Base-by-base conservation (phyloP, 306 rosid genomes). In the Crotalaria pallida region DNA sequence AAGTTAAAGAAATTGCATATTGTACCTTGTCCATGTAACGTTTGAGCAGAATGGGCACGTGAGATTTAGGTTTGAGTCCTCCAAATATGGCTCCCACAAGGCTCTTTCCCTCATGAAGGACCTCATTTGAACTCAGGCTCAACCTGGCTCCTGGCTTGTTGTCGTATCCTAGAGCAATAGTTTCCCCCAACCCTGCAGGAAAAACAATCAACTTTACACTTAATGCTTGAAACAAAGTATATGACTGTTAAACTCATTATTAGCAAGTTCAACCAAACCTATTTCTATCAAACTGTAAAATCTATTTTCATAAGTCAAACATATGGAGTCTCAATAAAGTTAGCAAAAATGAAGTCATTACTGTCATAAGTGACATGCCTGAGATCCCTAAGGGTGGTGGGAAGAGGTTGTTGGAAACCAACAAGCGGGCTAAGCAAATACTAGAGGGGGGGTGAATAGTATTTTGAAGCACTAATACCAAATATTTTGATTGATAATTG, bases 181-280 rank as follows among this genome's bases (percentile, higher is more conserved):
- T 87, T 82, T 85, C 1, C 97, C 97, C 98, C 98, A 94, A 49
- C 97, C 98, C 98, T 88, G 61, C 40, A 60, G 15, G n/a, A 18
- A 73, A 58, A 64, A 15, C 6, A 16, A 69, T 19, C n/a, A 49
- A 17, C 56, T 60, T 53, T 48, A 19, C 61, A 31, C 33, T 45
- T 29, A 45, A 58, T 15, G 40, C 12, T 38, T 49, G 18, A 58
- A 65, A 22, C 21, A n/a, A 72, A 55, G 16, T 27, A 26, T 67
- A 19, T 26, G 34, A 16, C 8, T 23, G 3, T 58, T 48, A 10
- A 58, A 16, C 36, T 44, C 33, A 27, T 1, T 27, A 31, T 31
- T 33, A 41, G 3, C 12, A 66, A 48, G 24, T 48, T n/a, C 8
- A 31, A 31, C 6, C 36, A 31, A 31, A 1, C 5, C 36, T 5